phyloP scores from a whole-genome alignment of 2,329 filamentous ascomycete species.

The Hirsutella thompsonii region DNA sequence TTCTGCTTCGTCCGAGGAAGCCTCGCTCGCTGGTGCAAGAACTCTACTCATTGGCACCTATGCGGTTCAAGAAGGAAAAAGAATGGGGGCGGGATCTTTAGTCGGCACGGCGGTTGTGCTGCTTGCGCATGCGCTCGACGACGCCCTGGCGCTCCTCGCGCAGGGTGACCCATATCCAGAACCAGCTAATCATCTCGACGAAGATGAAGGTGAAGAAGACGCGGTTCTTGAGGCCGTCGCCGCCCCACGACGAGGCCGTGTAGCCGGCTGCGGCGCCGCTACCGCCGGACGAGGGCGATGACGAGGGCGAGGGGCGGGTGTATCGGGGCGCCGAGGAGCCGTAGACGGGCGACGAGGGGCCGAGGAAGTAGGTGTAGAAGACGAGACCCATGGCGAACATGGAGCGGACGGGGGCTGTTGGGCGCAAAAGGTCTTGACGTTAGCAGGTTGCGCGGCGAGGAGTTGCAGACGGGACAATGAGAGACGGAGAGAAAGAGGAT shows the following conservation, averaged over 20 bases:
- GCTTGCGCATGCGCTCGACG: constrained; percentile 20
- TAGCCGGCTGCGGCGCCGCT: constrained; percentile 12
- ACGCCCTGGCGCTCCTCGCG: constrained; percentile 47
- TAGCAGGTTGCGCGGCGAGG: no score
- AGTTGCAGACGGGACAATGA: background rate
- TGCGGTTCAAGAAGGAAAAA: no score
- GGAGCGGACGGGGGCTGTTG: constrained; percentile 48
- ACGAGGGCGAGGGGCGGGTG: constrained; percentile 17
- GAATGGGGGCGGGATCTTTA: no score
- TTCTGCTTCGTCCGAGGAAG: no score
- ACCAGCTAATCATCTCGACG: constrained; percentile 73
- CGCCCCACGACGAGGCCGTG: constrained; percentile 31
- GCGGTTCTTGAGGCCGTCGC: constrained; percentile 67
- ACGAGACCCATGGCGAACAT: constrained; percentile 47
- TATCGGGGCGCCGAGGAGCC: constrained; percentile 11
- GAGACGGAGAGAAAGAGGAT: background rate
- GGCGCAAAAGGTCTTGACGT: background rate
- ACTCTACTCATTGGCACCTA: no score
- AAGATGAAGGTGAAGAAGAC: constrained; percentile 78
- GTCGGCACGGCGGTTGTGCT: background rate
- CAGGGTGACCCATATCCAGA: constrained; percentile 68
- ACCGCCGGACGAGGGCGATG: constrained; percentile 3
- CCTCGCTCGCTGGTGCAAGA: no score
- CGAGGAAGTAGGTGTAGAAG: constrained; percentile 53
- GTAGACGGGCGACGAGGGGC: constrained; percentile 35